Conservation (phyloP, 331 rosid species). For the Spiraea crenata region DNA sequence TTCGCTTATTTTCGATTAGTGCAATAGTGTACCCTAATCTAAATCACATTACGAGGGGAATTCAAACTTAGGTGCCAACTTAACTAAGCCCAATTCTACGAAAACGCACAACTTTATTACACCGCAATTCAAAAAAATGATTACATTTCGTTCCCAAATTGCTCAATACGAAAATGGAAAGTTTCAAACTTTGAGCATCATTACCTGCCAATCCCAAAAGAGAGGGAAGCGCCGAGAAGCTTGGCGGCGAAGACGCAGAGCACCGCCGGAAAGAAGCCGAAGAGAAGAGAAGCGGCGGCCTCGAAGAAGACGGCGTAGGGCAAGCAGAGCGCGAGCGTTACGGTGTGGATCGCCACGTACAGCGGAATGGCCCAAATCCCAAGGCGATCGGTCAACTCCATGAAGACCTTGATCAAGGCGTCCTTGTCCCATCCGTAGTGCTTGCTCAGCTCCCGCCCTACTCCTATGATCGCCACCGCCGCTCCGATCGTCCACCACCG, state of each 20-base stretch:
- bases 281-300: constrained; percentile 77
- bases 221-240: constrained; percentile 85
- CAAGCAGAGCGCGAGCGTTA: constrained; percentile 72
- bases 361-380: constrained; percentile 92
- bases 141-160: neutral
- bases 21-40: too few species aligned
- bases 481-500: constrained; percentile 49
- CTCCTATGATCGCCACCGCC: constrained; percentile 36
- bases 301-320: constrained; percentile 84
- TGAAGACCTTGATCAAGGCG: constrained; percentile 29
- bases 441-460: constrained; percentile 22
- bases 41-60: too few species aligned
- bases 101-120: too few species aligned
- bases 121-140: too few species aligned
- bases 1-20: neutral
- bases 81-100: too few species aligned
- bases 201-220: constrained; percentile 88
- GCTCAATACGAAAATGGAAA: too few species aligned
- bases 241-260: constrained; percentile 84
- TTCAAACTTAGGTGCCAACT: too few species aligned
- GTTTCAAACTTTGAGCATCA: neutral
- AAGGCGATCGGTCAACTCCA: constrained; percentile 51
- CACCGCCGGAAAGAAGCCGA: constrained; percentile 75
- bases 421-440: constrained; percentile 55
- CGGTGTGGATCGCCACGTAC: constrained; percentile 63